Evolutionary conservation across 192 early-diverging fungal species (phyloP), one percentile per base, ranked within the genome.

Genomic region (Coemansia furcata): DNA sequence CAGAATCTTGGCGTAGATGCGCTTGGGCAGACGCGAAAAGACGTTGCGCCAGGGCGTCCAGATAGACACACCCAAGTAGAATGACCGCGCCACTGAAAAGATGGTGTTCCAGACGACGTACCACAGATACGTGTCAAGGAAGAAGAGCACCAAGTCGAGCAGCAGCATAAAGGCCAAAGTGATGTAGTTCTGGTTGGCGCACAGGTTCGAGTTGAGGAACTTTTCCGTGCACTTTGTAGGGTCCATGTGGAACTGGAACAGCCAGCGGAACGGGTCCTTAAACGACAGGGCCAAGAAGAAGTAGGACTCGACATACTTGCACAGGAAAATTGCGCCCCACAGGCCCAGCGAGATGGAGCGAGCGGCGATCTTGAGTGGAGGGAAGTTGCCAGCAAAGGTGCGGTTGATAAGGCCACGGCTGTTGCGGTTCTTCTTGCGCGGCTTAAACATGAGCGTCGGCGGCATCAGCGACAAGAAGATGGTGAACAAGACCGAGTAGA

Each of bases 41-140:
- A 91, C 89, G 57, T 91, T 89, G 65, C 92, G 84, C 91, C 91
- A 91, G 15, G 92, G 89, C 3, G 91, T 87, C 90, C 91, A 91
- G 66, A 91, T 90, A 11, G 92, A 93, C 26, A 93, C 84, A 21
- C 91, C 93, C 6, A 91, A 86, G 44, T 89, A 86, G 60, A 94
- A 91, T 6, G 91, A 87, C 47, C 87, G 85, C 32, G 84, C 86
- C 29, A 93, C 90, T 3, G 92, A 93, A 54, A 94, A 91, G 46
- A 89, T 65, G 1, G 92, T 90, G 71, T 90, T 91, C 91, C 91
- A 93, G 43, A 93, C 90, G 29, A 92, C 89, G 63, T 92, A 94
- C 92, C 93, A 94, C 65, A 94, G 83, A 66, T 94, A 94, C 0
- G 93, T 94, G 62, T 93, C 92, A 46, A 93, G 71, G 69, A 94